A percentile compares a stretch with the other conserved stretches of the same genome.
These are phyloP conservation scores for Cladosporium sp. DNA, from an alignment of 2,329 filamentous ascomycete genomes.

Conservation along the genomic window DNA sequence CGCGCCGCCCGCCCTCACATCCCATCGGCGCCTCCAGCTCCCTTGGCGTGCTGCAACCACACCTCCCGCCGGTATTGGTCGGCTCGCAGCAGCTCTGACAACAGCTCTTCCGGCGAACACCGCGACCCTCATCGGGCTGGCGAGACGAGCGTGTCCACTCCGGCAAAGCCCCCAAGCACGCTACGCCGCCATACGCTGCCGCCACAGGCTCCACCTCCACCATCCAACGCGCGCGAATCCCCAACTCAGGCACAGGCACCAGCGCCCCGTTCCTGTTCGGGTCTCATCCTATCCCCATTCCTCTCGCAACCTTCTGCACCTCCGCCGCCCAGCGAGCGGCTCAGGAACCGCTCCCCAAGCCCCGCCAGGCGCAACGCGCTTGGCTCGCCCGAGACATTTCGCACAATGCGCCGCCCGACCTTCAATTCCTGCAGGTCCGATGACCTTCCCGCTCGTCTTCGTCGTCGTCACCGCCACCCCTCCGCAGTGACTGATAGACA, in stretches of 20 bases:
- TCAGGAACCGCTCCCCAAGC: conserved; percentile 5
- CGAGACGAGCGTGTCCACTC: no score
- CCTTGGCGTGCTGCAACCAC: conserved; percentile 9
- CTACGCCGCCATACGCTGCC: not conserved
- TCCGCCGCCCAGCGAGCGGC: not conserved
- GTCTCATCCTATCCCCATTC: not conserved
- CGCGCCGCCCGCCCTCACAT: no score
- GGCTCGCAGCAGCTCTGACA: not conserved
- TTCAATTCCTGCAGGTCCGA: conserved; percentile 1
- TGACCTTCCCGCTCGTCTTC: not conserved
- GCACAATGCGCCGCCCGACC: not conserved
- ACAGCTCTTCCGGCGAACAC: not conserved
- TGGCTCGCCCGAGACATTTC: conserved; percentile 10
- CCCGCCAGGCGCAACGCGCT: not conserved
- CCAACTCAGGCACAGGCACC: conserved; percentile 8
- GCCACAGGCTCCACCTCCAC: conserved; percentile 1
- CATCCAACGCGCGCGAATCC: not conserved
- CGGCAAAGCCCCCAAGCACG: not conserved
- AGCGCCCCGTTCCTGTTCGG: conserved; percentile 3
- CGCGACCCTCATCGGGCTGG: no score
- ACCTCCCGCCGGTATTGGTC: conserved; percentile 9
- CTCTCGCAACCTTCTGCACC: conserved; percentile 3
- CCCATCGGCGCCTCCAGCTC: not conserved
- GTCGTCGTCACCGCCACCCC: conserved; percentile 5
- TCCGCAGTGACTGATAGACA: not conserved